Conservation (phyloP, 768 basidiomycete species). For the Sporobolomyces phaffii region DNA sequence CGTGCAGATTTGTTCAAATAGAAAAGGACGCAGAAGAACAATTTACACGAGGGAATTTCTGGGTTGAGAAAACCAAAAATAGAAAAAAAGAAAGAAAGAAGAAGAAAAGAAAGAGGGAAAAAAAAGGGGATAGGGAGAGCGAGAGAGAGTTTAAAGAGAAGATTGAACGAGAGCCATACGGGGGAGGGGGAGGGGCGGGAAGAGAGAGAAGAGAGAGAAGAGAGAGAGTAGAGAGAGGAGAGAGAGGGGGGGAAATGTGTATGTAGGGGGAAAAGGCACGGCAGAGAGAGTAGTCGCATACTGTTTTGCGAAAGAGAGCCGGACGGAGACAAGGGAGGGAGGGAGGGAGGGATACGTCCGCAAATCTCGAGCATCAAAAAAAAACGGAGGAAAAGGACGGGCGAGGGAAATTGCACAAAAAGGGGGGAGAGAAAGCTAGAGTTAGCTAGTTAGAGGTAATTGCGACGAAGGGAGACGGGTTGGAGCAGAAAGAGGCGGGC, state of each 20-base stretch:
- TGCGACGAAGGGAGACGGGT: no score
- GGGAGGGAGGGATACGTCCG: neutral
- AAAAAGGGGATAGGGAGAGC: no score
- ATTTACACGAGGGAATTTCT: no score
- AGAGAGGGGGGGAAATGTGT: neutral
- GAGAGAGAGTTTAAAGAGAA: neutral
- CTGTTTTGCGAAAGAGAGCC: neutral
- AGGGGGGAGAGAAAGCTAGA: neutral
- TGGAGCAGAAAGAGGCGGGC: no score
- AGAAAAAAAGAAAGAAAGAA: neutral
- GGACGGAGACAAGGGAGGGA: neutral
- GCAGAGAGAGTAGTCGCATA: no score
- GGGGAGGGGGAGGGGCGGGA: neutral
- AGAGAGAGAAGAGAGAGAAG: neutral
- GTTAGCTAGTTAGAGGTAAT: no score
- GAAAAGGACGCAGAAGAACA: no score
- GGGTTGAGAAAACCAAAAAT: neutral
- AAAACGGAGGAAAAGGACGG: neutral
- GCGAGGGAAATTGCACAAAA: neutral
- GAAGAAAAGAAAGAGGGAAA: conserved; percentile 29
- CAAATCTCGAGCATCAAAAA: neutral
- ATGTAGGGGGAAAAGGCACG: neutral
- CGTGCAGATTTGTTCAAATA: no score
- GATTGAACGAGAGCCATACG: no score
- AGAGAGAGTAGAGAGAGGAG: neutral